A percentile compares a stretch with the other conserved stretches of the same genome.
Conservation (phyloP, 2,329 filamentous ascomycete genomes). For the Epicoccum nigrum region DNA sequence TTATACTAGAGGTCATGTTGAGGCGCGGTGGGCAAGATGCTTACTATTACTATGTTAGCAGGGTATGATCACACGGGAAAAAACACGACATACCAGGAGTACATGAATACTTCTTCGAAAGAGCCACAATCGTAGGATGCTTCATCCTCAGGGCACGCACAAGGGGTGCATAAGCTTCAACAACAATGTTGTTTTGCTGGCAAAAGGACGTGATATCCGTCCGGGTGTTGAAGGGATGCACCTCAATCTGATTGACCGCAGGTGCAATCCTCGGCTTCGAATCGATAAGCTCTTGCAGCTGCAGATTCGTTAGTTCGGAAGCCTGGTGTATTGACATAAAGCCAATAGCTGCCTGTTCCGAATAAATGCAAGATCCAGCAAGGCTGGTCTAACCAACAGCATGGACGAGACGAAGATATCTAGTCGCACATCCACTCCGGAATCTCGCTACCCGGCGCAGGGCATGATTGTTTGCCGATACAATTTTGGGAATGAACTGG, state of each 20-base stretch:
- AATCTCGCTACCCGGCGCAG: slow-evolving; percentile 8
- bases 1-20: background rate
- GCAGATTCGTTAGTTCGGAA: slow-evolving; percentile 21
- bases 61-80: background rate
- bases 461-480: slow-evolving; percentile 3
- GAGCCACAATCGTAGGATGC: slow-evolving; percentile 65
- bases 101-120: slow-evolving; percentile 72
- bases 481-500: background rate
- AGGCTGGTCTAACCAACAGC: background rate
- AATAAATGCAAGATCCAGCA: slow-evolving; percentile 2
- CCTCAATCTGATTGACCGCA: slow-evolving; percentile 77
- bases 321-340: background rate
- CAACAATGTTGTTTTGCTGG: slow-evolving; percentile 67
- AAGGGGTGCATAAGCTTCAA: slow-evolving; percentile 82
- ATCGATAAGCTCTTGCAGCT: slow-evolving; percentile 72
- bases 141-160: slow-evolving; percentile 73
- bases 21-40: background rate
- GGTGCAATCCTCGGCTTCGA: slow-evolving; percentile 67
- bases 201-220: slow-evolving; percentile 70
- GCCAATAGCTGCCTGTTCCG: slow-evolving; percentile 10
- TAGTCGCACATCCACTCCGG: slow-evolving; percentile 13
- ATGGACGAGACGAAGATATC: slow-evolving; percentile 4
- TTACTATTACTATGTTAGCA: slow-evolving; percentile 14
- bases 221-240: slow-evolving; percentile 82
- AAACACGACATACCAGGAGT: slow-evolving; percentile 59